Conservation (phyloP, 2,329 filamentous ascomycete genomes). For the Tolypocladium nubicola region DNA sequence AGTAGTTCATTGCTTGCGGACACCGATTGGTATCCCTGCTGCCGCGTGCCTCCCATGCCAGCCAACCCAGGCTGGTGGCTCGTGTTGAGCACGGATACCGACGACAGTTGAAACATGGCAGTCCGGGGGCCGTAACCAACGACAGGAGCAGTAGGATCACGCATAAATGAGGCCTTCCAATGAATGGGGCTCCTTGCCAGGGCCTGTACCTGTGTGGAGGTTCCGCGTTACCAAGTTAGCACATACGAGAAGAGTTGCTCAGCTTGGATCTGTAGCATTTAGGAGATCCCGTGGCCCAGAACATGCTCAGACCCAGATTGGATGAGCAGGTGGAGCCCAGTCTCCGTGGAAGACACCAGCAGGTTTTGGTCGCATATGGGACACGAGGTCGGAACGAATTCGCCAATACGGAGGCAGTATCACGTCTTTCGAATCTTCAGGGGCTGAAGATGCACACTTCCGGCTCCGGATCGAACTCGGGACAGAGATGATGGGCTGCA, state of each 20-base stretch:
- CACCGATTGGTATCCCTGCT: neutral
- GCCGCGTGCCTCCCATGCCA: neutral
- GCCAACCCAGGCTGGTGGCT: neutral
- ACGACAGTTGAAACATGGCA: neutral
- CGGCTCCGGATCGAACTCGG: neutral
- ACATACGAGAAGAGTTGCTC: neutral
- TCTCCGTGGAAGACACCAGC: neutral
- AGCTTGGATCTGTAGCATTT: neutral
- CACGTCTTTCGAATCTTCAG: neutral
- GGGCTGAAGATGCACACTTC: neutral
- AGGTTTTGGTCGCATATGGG: constrained; percentile 1
- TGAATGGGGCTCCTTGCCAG: neutral
- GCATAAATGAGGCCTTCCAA: neutral
- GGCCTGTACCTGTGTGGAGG: neutral
- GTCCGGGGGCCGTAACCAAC: neutral
- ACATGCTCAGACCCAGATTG: neutral
- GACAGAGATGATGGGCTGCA: neutral
- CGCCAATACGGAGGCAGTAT: neutral
- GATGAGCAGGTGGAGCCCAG: neutral
- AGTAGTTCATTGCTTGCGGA: neutral
- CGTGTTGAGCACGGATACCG: constrained; percentile 1
- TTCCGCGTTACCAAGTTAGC: neutral
- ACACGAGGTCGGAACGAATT: neutral
- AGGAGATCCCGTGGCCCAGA: neutral
- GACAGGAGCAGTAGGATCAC: neutral